phyloP scores from a whole-genome alignment of 1,284 basidiomycete genomes.

The Wallemia ichthyophaga region DNA sequence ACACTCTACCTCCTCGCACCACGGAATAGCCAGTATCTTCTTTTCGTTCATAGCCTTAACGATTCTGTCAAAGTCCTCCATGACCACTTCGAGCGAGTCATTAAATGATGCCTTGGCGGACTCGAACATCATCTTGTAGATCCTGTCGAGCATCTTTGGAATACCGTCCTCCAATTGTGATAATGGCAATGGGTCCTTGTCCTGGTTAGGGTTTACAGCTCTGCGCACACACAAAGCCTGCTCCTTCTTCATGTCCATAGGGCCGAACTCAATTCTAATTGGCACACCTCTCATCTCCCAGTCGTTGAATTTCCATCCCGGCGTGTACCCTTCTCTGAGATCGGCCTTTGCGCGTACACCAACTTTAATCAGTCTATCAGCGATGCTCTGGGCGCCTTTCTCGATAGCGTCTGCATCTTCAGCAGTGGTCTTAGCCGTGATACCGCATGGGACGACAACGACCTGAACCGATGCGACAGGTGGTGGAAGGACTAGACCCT shows the following conservation, averaged over 20 bases:
- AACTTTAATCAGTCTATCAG: slow-evolving; percentile 32
- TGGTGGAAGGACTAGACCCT: slow-evolving; percentile 82
- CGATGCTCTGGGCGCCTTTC: slow-evolving; percentile 42
- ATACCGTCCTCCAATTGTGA: slow-evolving; percentile 29
- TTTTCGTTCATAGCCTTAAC: slow-evolving; percentile 72
- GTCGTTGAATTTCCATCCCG: slow-evolving; percentile 96
- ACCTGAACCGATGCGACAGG: slow-evolving; percentile 78
- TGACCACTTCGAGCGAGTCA: slow-evolving; percentile 39
- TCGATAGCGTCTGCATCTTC: slow-evolving; percentile 36
- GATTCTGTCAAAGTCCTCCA: slow-evolving; percentile 54
- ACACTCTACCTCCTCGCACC: slow-evolving; percentile 81
- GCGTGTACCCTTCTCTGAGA: slow-evolving; percentile 77
- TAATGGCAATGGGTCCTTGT: slow-evolving; percentile 43
- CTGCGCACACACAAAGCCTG: slow-evolving; percentile 64
- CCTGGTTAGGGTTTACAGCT: slow-evolving; percentile 31
- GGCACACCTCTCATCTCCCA: slow-evolving; percentile 99
- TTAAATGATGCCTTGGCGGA: slow-evolving; percentile 48
- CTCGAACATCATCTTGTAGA: slow-evolving; percentile 67
- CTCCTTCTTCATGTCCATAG: slow-evolving; percentile 59
- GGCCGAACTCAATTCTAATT: slow-evolving; percentile 83
- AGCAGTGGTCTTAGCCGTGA: slow-evolving; percentile 48
- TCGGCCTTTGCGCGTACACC: slow-evolving; percentile 71
- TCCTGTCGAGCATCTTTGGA: slow-evolving; percentile 40
- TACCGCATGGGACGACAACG: slow-evolving; percentile 71
- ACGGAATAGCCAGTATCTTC: slow-evolving; percentile 65